Conservation (phyloP, 2,329 filamentous ascomycete species). For the Lachnellula arida region DNA sequence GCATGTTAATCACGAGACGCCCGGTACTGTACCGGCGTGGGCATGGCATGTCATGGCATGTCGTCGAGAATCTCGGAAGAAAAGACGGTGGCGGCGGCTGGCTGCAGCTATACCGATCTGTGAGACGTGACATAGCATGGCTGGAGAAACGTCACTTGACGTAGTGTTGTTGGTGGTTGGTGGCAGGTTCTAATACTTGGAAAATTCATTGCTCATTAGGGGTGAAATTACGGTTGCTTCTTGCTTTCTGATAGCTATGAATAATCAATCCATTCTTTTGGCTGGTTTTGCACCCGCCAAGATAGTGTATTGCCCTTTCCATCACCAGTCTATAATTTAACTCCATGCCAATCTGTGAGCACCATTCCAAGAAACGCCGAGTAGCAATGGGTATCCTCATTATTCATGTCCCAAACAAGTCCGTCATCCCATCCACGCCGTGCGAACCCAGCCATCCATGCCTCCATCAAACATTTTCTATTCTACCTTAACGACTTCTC, state of each 20-base stretch:
- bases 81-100: background rate
- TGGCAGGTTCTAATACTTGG: background rate
- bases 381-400: background rate
- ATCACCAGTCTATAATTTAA: background rate
- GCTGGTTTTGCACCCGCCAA: background rate
- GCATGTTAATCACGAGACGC: too few relatives aligned
- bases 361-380: background rate
- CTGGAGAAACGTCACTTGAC: background rate
- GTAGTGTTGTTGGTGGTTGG: background rate
- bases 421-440: too few relatives aligned
- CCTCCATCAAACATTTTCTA: background rate
- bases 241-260: too few relatives aligned
- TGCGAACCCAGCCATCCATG: background rate
- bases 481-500: slow-evolving; percentile 44
- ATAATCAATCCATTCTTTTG: background rate
- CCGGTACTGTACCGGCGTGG: too few relatives aligned
- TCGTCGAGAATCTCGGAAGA: too few relatives aligned
- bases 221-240: too few relatives aligned
- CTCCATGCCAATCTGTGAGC: background rate
- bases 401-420: background rate
- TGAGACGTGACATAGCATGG: background rate
- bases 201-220: too few relatives aligned
- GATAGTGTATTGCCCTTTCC: background rate
- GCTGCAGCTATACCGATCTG: background rate
- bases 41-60: too few relatives aligned